These are phyloP conservation scores for Mucor mucedo DNA, from an alignment of 371 early-diverging fungal species.

Conservation along the genomic window DNA sequence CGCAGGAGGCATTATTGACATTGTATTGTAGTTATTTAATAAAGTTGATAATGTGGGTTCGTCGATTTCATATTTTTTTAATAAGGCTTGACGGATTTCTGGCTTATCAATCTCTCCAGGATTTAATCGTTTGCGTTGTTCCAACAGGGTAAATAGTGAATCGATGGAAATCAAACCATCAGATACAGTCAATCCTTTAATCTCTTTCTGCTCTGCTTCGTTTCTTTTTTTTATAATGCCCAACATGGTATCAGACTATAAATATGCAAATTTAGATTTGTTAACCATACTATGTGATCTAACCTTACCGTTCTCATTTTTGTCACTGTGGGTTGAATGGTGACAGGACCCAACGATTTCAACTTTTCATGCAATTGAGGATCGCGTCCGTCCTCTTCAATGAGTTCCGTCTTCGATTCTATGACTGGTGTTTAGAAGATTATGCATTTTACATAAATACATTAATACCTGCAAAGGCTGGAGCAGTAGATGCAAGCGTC, in stretches of 20 bases:
- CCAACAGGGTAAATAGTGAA: slow-evolving; percentile 38
- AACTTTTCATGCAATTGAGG: slow-evolving; percentile 45
- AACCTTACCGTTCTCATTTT: slow-evolving; percentile 41
- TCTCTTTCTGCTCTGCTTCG: slow-evolving; percentile 31
- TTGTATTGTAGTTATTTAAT: slow-evolving; percentile 42
- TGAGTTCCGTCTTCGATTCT: slow-evolving; percentile 32
- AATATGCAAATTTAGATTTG: background rate
- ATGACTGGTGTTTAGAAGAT: background rate
- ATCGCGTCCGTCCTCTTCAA: slow-evolving; percentile 43
- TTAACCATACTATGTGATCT: background rate
- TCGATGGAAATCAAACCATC: slow-evolving; percentile 35
- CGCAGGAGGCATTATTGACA: slow-evolving; percentile 45
- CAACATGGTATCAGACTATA: slow-evolving; percentile 50
- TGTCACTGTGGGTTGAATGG: slow-evolving; percentile 39
- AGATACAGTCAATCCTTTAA: slow-evolving; percentile 9
- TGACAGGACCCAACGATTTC: slow-evolving; percentile 40
- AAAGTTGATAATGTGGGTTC: slow-evolving; percentile 32
- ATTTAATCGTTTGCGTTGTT: slow-evolving; percentile 41
- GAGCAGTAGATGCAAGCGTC: background rate
- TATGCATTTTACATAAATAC: no score
- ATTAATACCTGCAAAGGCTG: slow-evolving; percentile 18
- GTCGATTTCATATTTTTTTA: slow-evolving; percentile 36
- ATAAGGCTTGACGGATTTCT: slow-evolving; percentile 22
- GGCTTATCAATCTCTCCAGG: slow-evolving; percentile 37
- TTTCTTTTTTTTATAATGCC: slow-evolving; percentile 44